Base-by-base conservation (phyloP, 2,329 filamentous ascomycete species). In the Gaeumannomyces sp. region DNA sequence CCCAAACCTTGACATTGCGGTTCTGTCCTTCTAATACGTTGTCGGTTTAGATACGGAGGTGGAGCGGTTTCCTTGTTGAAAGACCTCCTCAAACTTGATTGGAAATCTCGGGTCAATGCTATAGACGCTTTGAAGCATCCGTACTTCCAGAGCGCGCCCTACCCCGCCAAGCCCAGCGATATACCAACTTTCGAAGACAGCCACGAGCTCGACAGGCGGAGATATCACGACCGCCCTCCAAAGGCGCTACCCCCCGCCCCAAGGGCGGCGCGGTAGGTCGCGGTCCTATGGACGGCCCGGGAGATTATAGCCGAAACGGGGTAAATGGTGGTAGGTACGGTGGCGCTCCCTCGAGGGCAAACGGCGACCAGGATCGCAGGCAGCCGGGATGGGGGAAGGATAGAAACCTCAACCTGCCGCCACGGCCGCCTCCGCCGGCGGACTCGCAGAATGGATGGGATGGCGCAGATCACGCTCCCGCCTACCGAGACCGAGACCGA, bases 111-210 rank as follows among this genome's bases (percentile, higher is more conserved):
- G 62, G 89, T 96, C 74, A 99, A 98, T 73, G 95, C 95, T 0
- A 90, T 96, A 31, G 95, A 99, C 77, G 95, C 95, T 1, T 80
- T 99, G 28, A 85, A 96, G 68, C 95, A 99, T 72, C 88, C 92
- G 1, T 99, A 97, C 76, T 98, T 99, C 79, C 89, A 86, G 67
- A 90, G 86, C 65, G 77, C 84, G 1, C 95, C 95, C 4, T 80
- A 90, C 5, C 95, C 95, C 11, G 88, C 93, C 56, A 85, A 85
- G 64, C 92, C 95, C 1, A 89, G 90, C 68, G 93, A 98, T 62
- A 84, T 99, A n/a, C 95, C 95, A 2, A 85, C 81, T 22, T 98
- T 97, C 72, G 92, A 96, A 73, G 94, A 97, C 72, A 97, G 93
- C 59, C 95, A 99, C 76, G 95, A 99, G 76, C 81, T 98, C n/a